phyloP scores from a whole-genome alignment of 2,329 filamentous ascomycete species.

The Alternaria ethzedia region DNA sequence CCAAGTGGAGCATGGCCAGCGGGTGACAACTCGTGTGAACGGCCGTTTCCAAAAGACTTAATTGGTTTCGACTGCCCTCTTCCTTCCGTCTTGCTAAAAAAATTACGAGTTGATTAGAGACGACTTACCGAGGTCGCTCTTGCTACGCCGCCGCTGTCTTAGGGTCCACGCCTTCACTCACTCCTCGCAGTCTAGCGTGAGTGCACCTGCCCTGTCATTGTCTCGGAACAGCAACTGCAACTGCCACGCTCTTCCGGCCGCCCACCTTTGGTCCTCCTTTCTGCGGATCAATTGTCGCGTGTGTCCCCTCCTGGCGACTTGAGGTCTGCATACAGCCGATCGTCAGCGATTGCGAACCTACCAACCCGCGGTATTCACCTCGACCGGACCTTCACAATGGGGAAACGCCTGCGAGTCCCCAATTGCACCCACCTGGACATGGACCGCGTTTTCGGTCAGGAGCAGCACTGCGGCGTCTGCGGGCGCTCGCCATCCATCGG shows the following conservation, averaged over 20 bases:
- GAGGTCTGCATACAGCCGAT: neutral
- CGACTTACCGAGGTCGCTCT: neutral
- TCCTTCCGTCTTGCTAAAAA: neutral
- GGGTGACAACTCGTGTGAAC: neutral
- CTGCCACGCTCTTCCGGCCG: neutral
- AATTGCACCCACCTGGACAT: constrained; percentile 73
- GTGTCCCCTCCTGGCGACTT: neutral
- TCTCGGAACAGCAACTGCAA: neutral
- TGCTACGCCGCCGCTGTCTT: constrained; percentile 5
- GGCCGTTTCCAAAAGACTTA: neutral
- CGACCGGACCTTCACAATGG: constrained; percentile 4
- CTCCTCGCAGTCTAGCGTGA: neutral
- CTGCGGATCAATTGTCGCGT: neutral
- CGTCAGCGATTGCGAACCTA: constrained; percentile 17
- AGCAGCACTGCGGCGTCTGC: constrained; percentile 65
- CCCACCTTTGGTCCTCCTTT: constrained; percentile 2
- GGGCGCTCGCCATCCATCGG: constrained; percentile 63
- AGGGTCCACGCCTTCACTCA: constrained; percentile 1
- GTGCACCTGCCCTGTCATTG: constrained; percentile 1
- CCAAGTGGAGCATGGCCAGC: neutral
- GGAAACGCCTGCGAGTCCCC: constrained; percentile 29
- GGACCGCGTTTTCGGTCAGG: constrained; percentile 65
- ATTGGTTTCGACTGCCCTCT: neutral
- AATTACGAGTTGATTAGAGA: neutral
- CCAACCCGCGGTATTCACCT: neutral